A percentile compares a stretch with the other conserved stretches of the same genome.
phyloP scores from a whole-genome alignment of 495 filamentous ascomycete species.

The Hyaloscypha hepaticicola region DNA sequence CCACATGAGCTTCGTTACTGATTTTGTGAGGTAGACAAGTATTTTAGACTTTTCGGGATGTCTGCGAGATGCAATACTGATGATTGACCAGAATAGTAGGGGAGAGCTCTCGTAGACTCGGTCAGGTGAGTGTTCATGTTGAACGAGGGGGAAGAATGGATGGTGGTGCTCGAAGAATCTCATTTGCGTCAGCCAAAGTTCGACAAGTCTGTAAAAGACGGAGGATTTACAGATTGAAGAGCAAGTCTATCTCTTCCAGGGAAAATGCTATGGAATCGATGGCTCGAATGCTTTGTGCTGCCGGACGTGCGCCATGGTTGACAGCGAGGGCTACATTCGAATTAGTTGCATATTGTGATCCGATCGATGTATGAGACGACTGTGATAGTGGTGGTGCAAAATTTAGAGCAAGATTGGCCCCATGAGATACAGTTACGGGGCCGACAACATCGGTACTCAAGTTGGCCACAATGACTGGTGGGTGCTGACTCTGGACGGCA shows the following conservation, averaged over 20 bases:
- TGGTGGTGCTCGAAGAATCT: constrained; percentile 51
- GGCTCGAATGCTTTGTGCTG: background rate
- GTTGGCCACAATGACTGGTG: background rate
- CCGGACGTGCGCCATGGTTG: background rate
- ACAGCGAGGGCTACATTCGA: background rate
- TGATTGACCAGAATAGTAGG: constrained; percentile 52
- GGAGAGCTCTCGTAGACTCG: constrained; percentile 44
- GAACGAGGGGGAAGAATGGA: constrained; percentile 47
- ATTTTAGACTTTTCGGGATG: constrained; percentile 44
- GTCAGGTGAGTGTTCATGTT: constrained; percentile 41
- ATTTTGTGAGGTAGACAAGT: constrained; percentile 38
- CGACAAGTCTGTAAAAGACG: background rate
- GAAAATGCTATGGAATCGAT: background rate
- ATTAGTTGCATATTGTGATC: background rate
- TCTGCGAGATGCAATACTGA: constrained; percentile 37
- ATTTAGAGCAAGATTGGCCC: background rate
- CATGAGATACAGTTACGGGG: background rate
- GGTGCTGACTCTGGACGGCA: background rate
- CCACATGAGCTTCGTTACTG: constrained; percentile 48
- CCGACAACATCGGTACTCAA: background rate
- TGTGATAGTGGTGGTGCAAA: background rate
- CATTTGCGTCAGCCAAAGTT: background rate
- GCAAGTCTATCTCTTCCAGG: background rate
- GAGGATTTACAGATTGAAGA: constrained; percentile 6
- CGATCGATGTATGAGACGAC: background rate